Evolutionary conservation across 345 rosid species (phyloP).

Genomic region (Garcia nutans): DNA sequence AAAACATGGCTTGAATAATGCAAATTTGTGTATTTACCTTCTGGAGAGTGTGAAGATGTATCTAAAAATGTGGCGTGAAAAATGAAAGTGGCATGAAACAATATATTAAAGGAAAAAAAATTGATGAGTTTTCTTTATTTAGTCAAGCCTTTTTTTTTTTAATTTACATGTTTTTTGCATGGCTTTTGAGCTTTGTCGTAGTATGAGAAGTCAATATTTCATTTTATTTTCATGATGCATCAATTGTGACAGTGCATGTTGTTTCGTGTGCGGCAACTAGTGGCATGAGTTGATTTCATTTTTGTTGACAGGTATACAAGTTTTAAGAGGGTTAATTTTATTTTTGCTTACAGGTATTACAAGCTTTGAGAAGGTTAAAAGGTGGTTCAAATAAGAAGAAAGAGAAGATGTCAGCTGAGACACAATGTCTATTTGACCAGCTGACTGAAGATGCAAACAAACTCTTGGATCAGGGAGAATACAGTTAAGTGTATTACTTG

Average conservation of each 20-base stretch:
- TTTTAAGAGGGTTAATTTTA: slow-evolving; percentile 66
- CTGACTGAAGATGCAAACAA: slow-evolving; percentile 93
- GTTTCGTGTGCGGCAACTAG: not conserved
- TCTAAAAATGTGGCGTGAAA: no score
- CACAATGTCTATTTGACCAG: slow-evolving; percentile 80
- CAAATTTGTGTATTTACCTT: not conserved
- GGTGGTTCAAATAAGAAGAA: slow-evolving; percentile 72
- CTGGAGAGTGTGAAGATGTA: not conserved
- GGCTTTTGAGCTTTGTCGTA: not conserved
- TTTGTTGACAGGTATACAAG: slow-evolving; percentile 67
- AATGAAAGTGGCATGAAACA: no score
- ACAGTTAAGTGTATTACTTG: slow-evolving; percentile 56
- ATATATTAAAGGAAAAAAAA: not conserved
- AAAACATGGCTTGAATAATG: not conserved
- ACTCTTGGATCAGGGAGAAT: slow-evolving; percentile 83
- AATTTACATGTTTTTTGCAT: not conserved
- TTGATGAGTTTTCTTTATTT: not conserved
- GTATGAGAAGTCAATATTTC: not conserved
- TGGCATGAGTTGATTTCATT: slow-evolving; percentile 12
- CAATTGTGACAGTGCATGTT: not conserved
- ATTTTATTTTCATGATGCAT: not conserved
- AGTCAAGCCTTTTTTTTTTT: not conserved
- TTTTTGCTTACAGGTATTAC: slow-evolving; percentile 55
- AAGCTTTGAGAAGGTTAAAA: slow-evolving; percentile 87
- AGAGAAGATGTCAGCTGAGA: slow-evolving; percentile 82